Base-by-base conservation (phyloP, 2,329 filamentous ascomycete genomes). In the Ciborinia camelliae region DNA sequence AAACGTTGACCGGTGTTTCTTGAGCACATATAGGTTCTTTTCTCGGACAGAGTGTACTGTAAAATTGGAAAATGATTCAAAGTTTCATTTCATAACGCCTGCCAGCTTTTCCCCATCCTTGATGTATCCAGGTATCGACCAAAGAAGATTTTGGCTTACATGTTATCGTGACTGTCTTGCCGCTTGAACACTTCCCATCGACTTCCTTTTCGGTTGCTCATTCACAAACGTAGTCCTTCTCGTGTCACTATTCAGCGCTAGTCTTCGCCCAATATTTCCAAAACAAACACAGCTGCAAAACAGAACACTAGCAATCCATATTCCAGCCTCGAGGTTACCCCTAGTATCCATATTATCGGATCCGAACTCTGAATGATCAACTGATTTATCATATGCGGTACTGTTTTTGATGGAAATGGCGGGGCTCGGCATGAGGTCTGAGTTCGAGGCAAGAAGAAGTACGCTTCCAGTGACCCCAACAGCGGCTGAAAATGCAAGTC, bases 221-320 rank as follows among this genome's bases (percentile, higher is more conserved):
- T 23, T 41, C 14, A 51, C 15, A 32, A 35, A n/a, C 3, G 43
- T 12, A 20, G 20, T 43, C 12, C n/a, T 59, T 52, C 39, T 59
- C 15, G 3, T 35, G 32, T 55, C 51, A 20, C 70, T 61, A 60
- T 62, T 71, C 32, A 75, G 58, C 15, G 88, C 87, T 69, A 98
- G 78, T 67, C 91, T 83, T 68, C 95, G 83, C 15, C 95, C 95
- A 73, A 99, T 92, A 74, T 97, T 98, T 14, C 95, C 95, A 81
- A 99, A 97, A 77, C 93, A 97, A 12, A 98, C 86, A 71, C 91
- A 92, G 73, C 91, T 96, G 78, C 95, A 97, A 75, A 97, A 99
- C 59, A 99, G 79, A 32, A 98, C 92, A 73, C 92, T 97, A 30
- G 94, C 82, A 73, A 97, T 89, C 94, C 95, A 99, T 5, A 92